Evolutionary conservation across 306 rosid genomes (phyloP), one percentile per base, ranked within the genome.

Genomic region (Astragalus glycyphyllos): DNA sequence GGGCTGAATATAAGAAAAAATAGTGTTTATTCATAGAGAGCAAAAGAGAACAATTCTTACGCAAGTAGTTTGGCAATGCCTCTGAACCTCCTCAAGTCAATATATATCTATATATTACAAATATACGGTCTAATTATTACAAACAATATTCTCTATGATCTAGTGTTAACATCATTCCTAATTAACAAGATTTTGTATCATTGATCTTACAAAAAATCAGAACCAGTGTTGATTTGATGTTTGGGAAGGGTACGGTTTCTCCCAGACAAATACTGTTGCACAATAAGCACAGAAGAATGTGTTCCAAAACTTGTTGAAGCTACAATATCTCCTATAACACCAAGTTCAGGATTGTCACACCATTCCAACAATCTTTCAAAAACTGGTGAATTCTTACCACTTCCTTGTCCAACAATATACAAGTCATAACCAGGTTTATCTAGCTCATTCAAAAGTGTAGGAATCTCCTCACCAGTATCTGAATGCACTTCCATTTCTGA

Each of bases 301-400:
- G 75, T 32, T 0, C 78, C 75, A 65, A 84, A 79, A 48, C 55
- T 69, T 0, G 74, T 47, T 5, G 84, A 81, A 31, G 78, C 82
- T 13, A 84, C 31, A 38, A 40, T 61, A 49, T 61, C 49, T 5
- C 49, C 67, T 10, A 61, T 16, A 40, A 61, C 67, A 10, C 88
- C 87, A 7, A 84, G 70, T 63, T 84, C 91, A 2, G 80, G 88
- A 41, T 55, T 57, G 20, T 84, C 86, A 26, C 83, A 75, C 87
- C 85, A 86, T n/a, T 81, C 82, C 2, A 69, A 69, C 7, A 75
- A 45, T 5, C 23, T 77, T 1, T 2, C 0, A 8, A 61, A 60
- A 26, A 57, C 8, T 1, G 38, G 60, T 0, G 73, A 79, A 5
- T 5, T 47, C 7, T 16, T 26, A 2, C 64, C 79, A 53, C 58